phyloP scores from a whole-genome alignment of 2,329 filamentous ascomycete genomes.

The Endoconidiophora laricicola region DNA sequence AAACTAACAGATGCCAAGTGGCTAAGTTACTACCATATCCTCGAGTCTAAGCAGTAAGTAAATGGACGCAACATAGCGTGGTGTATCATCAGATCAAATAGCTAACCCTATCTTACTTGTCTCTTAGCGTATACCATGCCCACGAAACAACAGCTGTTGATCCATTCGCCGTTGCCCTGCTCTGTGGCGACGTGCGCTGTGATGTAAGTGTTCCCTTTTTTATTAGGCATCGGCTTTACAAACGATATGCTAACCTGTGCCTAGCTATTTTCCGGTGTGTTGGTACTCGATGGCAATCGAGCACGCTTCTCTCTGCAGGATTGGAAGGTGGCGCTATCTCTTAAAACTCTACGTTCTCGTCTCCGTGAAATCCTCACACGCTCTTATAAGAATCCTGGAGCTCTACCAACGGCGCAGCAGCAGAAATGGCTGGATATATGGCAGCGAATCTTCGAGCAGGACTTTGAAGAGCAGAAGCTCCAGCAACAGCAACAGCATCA shows the following conservation, averaged over 20 bases:
- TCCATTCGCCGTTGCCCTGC: constrained; percentile 64
- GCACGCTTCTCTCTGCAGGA: constrained; percentile 68
- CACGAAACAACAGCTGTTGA: constrained; percentile 74
- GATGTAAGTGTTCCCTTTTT: constrained; percentile 37
- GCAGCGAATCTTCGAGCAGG: constrained; percentile 44
- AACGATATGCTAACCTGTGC: background rate
- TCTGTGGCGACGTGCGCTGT: constrained; percentile 79
- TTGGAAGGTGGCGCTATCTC: constrained; percentile 80
- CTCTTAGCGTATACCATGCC: constrained; percentile 61
- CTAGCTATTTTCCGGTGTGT: constrained; percentile 70
- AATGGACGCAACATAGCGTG: background rate
- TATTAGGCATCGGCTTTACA: background rate
- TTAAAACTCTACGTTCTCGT: constrained; percentile 61
- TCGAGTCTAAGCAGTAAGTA: constrained; percentile 69
- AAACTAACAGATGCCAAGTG: constrained; percentile 48
- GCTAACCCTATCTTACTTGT: background rate
- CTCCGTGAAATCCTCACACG: constrained; percentile 60
- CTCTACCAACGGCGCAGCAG: constrained; percentile 46
- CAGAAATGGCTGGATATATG: constrained; percentile 59
- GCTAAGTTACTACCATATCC: constrained; percentile 92
- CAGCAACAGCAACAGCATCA: background rate
- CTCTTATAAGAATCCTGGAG: constrained; percentile 52
- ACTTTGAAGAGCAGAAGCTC: constrained; percentile 7
- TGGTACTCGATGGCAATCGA: constrained; percentile 75
- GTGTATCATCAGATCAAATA: background rate